Base-by-base conservation (phyloP, 805 yeast species). In the Metschnikowia colocasiae region DNA sequence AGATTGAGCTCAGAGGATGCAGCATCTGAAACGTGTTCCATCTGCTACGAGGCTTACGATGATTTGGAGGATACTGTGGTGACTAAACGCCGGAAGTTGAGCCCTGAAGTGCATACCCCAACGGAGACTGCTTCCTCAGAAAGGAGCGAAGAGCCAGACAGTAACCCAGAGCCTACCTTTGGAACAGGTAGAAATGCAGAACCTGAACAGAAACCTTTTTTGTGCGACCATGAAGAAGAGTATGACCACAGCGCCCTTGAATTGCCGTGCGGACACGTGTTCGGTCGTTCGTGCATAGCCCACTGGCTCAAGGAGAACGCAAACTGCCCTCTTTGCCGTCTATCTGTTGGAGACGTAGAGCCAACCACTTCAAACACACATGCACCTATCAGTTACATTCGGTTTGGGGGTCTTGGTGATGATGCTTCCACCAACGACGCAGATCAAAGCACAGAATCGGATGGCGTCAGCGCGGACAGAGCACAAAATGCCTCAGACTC, bases 261-360 rank as follows among this genome's bases (percentile, higher is more conserved):
- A 48, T 73, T 92, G 77, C 94, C 96, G 0, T 92, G 99, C 64
- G 81, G 81, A 7, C 99, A 92, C 60, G 61, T 82, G 0, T 92
- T 94, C 71, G 98, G 99, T 6, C 76, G 82, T 51, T 77, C 80
- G n/a, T 92, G 99, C 69, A 70, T 90, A 20, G 78, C 74, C 48
- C 87, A 85, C 56, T 92, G 99, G 99, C 77, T 92, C 43, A 78
- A 76, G 50, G 68, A 78, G 20, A 82, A 85, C 57, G 76, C 80
- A 26, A 80, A 88, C 2, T 91, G 98, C 62, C 99, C 99, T 0
- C 66, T 92, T 40, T 92, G 99, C 62, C 80, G 98, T 48, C 71
- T 71, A 15, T 69, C 53, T 4, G 54, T 53, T 16, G 55, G 49
- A 1, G 57, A 53, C 10, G 25, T 46, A 1, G 51, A 42, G 40